Evolutionary conservation across 2,329 filamentous ascomycete species (phyloP), one percentile per base, ranked within the genome.

Genomic region (Coniochaeta ligniaria): DNA sequence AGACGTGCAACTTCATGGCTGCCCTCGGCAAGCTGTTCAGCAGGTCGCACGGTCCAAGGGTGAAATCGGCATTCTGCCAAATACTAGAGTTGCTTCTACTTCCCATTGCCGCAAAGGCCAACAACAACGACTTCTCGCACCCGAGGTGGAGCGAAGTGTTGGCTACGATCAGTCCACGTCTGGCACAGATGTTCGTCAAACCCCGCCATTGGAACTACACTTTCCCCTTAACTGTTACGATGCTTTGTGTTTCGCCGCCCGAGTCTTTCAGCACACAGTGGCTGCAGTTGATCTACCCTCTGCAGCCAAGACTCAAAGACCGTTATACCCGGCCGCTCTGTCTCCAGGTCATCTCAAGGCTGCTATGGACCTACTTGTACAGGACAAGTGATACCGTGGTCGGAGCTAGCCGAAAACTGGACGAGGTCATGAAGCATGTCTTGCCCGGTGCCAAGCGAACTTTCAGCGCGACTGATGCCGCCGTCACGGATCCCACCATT

Each of bases 321-420:
- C 86, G 92, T 31, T 80, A 83, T 36, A 88, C 90, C 4, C 85
- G 91, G 65, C 88, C 89, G 4, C 82, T 92, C 38, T 93, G 92
- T 60, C 81, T 99, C 26, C 91, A 96, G 70, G 92, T 94, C 16
- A 88, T 97, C 57, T 96, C 93, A 43, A 88, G 94, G 59, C 78
- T 99, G 28, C 81, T 96, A 5, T 99, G 95, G 95, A 94, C 92
- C 0, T 98, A 97, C 72, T 80, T 99, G 3, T 96, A 96, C 73
- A 88, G 94, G 58, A 87, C 87, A 56, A 86, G 84, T 6, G 95
- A 99, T 64, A 82, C 85, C 11, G 77, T 83, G 1, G 84, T 86
- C 60, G 81, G 81, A 33, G 87, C 88, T 2, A 80, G 86, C 45
- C 87, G 90, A 64, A 97, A 95, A 72, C 79, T 98, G 20, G 94